phyloP scores from a whole-genome alignment of 164 flowering plant genomes.

The Liriodendron chinense region DNA sequence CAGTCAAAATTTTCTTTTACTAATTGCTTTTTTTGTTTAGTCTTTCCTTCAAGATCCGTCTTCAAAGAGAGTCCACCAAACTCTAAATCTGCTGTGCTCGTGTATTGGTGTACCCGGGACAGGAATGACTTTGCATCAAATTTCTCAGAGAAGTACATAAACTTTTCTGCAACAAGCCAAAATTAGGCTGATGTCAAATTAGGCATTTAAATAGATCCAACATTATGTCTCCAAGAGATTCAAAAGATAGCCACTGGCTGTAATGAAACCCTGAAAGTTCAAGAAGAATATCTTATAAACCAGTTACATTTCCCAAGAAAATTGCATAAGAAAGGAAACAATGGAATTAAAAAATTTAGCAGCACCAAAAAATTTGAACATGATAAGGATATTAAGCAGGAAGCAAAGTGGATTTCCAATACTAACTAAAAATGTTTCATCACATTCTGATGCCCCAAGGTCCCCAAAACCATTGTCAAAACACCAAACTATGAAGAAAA shows the following conservation, averaged over 20 bases:
- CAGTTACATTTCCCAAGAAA: neutral
- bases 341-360: too few species aligned
- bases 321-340: neutral
- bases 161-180: slow-evolving; percentile 60
- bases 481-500: too few species aligned
- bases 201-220: neutral
- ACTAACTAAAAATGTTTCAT: too few species aligned
- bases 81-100: slow-evolving; percentile 85
- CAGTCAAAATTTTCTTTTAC: slow-evolving; percentile 99
- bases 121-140: slow-evolving; percentile 88
- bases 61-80: slow-evolving; percentile 85
- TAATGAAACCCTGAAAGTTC: neutral
- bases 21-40: slow-evolving; percentile 83
- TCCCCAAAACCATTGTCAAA: too few species aligned
- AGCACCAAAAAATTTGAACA: too few species aligned
- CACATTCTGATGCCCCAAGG: too few species aligned
- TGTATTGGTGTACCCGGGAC: slow-evolving; percentile 79
- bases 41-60: slow-evolving; percentile 84
- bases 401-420: too few species aligned
- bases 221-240: neutral
- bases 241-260: slow-evolving; percentile 1
- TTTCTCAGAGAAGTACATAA: slow-evolving; percentile 77
- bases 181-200: neutral
- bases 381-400: too few species aligned
- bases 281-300: neutral